Percentiles rank a stretch among this genome's conserved stretches.
These are phyloP conservation scores for Cadophora malorum DNA, from an alignment of 2,329 filamentous ascomycete species.

Conservation along the genomic window DNA sequence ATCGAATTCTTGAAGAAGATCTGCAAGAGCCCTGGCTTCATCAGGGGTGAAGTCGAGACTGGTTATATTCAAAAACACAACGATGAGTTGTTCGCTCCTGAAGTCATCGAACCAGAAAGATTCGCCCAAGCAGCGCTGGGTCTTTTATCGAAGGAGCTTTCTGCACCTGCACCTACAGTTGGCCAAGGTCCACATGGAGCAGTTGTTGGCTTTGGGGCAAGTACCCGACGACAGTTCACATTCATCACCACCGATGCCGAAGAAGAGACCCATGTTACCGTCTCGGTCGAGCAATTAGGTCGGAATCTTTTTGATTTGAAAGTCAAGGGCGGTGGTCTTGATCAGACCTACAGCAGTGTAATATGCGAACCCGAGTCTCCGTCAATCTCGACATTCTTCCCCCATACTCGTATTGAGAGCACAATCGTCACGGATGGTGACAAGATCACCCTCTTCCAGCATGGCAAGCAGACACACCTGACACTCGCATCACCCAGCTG, in stretches of 20 bases:
- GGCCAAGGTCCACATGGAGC: conserved; percentile 51
- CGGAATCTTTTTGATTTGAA: conserved; percentile 48
- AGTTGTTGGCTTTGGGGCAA: conserved; percentile 57
- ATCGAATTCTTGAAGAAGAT: conserved; percentile 95
- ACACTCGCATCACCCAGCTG: conserved; percentile 70
- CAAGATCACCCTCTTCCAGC: conserved; percentile 79
- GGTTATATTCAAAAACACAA: conserved; percentile 93
- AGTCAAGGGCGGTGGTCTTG: conserved; percentile 55
- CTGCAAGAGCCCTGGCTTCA: conserved; percentile 81
- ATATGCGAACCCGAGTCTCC: conserved; percentile 56
- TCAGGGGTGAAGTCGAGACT: conserved; percentile 89
- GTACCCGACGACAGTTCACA: conserved; percentile 39
- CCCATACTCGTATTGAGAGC: conserved; percentile 78
- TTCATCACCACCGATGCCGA: conserved; percentile 32
- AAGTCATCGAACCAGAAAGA: conserved; percentile 70
- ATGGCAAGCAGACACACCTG: conserved; percentile 65
- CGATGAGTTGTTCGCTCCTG: conserved; percentile 75
- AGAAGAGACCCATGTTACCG: conserved; percentile 31
- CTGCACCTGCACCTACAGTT: conserved; percentile 39
- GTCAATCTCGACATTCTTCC: conserved; percentile 76
- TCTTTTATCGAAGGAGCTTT: conserved; percentile 61
- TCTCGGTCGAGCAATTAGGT: conserved; percentile 42
- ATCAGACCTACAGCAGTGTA: conserved; percentile 47
- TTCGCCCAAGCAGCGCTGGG: conserved; percentile 88
- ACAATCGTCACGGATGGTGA: conserved; percentile 72